phyloP scores from a whole-genome alignment of 345 rosid genomes.

The Dipteronia dyeriana region DNA sequence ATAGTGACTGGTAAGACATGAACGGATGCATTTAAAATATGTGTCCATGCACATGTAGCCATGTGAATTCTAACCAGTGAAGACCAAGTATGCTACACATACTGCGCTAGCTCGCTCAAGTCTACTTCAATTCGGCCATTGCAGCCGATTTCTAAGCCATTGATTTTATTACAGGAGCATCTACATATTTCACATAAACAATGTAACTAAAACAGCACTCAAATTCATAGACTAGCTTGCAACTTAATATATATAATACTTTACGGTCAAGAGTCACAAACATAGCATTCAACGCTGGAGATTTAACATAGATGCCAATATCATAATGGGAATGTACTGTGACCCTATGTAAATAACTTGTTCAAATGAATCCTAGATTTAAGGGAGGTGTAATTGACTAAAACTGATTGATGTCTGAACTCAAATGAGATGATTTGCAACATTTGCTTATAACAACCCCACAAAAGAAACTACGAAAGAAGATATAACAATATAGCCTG shows the following conservation, averaged over 20 bases:
- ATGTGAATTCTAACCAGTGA: slow-evolving; percentile 20
- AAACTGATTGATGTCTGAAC: not conserved
- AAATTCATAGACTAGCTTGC: too few species aligned
- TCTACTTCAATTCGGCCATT: not conserved
- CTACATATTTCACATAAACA: not conserved
- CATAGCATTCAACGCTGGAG: too few species aligned
- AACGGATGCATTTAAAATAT: not conserved
- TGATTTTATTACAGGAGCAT: not conserved
- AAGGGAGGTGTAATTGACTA: not conserved
- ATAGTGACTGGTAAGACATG: too few species aligned
- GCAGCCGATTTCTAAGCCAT: not conserved
- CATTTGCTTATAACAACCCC: not conserved
- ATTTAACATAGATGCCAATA: not conserved
- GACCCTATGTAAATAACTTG: not conserved
- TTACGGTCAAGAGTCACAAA: too few species aligned
- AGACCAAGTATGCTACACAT: not conserved
- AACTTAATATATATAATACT: too few species aligned
- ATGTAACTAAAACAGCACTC: too few species aligned
- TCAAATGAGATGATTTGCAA: not conserved
- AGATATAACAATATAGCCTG: not conserved
- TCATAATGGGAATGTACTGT: not conserved
- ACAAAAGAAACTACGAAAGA: not conserved
- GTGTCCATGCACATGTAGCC: slow-evolving; percentile 19
- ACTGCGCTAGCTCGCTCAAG: not conserved
- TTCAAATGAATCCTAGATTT: not conserved